A percentile compares a stretch with the other conserved stretches of the same genome.
These are phyloP conservation scores for Cynara cardunculus DNA, from an alignment of 129 eudicot species.

Conservation along the genomic window DNA sequence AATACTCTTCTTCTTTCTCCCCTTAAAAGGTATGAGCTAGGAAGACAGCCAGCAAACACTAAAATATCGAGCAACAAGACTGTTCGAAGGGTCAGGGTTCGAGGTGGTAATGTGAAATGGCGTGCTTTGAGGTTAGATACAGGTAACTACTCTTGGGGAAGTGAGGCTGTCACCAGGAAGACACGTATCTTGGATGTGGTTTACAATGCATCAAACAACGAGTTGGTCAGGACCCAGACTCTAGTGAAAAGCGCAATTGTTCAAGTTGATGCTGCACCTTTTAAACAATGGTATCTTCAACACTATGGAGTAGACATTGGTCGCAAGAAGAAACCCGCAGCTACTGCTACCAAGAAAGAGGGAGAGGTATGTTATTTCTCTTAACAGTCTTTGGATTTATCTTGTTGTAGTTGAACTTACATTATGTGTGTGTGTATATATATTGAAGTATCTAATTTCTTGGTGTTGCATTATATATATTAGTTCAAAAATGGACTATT, in stretches of 20 bases:
- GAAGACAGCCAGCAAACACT: slow-evolving; percentile 75
- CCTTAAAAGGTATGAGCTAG: slow-evolving; percentile 61
- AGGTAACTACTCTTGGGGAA: slow-evolving; percentile 86
- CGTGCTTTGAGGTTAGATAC: slow-evolving; percentile 84
- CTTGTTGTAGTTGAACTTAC: no score
- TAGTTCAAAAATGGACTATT: neutral
- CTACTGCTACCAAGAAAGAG: slow-evolving; percentile 53
- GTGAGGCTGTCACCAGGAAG: slow-evolving; percentile 75
- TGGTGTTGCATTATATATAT: neutral
- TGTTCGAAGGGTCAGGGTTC: slow-evolving; percentile 61
- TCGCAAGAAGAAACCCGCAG: slow-evolving; percentile 63
- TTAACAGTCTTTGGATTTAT: no score
- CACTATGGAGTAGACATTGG: slow-evolving; percentile 86
- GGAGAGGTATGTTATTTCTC: slow-evolving; percentile 41
- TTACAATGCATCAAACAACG: slow-evolving; percentile 84
- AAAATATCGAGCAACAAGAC: slow-evolving; percentile 71
- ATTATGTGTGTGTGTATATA: no score
- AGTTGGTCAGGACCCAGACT: slow-evolving; percentile 79
- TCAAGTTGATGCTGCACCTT: slow-evolving; percentile 82
- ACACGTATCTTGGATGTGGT: slow-evolving; percentile 77
- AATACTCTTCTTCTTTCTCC: neutral
- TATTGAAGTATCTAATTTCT: neutral
- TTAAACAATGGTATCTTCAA: slow-evolving; percentile 76
- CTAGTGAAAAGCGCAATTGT: slow-evolving; percentile 76
- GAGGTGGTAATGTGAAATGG: slow-evolving; percentile 87